These are phyloP conservation scores for Pharnaceum exiguum DNA, from an alignment of 148 eudicot species.

Conservation along the genomic window DNA sequence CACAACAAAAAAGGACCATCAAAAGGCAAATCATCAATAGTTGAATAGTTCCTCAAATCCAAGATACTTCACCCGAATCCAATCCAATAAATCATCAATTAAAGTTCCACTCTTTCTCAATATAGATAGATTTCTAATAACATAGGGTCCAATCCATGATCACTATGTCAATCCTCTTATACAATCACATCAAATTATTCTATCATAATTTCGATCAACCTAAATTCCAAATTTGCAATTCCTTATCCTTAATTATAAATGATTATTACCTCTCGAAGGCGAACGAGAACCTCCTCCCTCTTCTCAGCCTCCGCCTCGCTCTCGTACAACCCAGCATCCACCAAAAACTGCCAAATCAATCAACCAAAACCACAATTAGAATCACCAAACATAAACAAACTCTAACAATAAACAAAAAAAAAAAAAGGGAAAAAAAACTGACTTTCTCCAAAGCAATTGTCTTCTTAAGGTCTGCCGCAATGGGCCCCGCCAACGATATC, in stretches of 20 bases:
- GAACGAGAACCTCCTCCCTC: constrained; percentile 62
- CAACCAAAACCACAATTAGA: no score
- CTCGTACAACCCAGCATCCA: constrained; percentile 57
- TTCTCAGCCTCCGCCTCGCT: constrained; percentile 55
- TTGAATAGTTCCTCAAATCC: no score
- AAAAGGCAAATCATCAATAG: no score
- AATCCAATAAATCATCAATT: background rate
- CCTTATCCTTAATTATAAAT: background rate
- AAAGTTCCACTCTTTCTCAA: background rate
- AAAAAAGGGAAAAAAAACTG: background rate
- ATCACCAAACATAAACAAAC: background rate
- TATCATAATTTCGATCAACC: no score
- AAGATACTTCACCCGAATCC: no score
- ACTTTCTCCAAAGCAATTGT: constrained; percentile 60
- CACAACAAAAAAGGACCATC: no score
- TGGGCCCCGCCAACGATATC: constrained; percentile 56
- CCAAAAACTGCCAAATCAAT: constrained; percentile 51
- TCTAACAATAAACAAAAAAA: background rate
- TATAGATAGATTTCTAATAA: background rate
- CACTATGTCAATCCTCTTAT: no score
- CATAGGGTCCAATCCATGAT: no score
- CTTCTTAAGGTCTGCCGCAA: constrained; percentile 37
- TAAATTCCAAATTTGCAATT: background rate
- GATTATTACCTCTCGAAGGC: constrained; percentile 53
- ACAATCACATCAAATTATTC: no score